Evolutionary conservation across 495 filamentous ascomycete species (phyloP).

Genomic region (Extremus antarcticus): DNA sequence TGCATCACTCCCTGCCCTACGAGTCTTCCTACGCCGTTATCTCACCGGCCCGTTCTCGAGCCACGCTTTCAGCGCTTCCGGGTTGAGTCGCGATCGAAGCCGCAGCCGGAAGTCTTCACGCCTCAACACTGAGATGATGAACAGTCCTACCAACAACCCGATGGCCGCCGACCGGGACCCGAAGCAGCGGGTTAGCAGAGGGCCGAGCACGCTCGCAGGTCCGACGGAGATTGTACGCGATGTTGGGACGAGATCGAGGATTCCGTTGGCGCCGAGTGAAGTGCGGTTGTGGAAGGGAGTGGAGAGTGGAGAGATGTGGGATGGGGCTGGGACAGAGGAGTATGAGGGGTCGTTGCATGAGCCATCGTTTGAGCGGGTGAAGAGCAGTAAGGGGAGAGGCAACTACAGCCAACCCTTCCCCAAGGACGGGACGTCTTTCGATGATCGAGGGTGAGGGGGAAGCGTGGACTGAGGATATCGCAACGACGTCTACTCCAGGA

Average conservation of each 20-base stretch:
- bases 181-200: neutral
- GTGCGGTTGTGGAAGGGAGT: neutral
- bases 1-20: conserved; percentile 6
- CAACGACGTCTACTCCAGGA: neutral
- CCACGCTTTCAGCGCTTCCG: neutral
- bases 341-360: neutral
- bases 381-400: neutral
- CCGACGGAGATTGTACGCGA: neutral
- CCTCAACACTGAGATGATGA: neutral
- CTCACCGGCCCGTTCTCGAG: neutral
- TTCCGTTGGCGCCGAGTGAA: neutral
- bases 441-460: neutral
- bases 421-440: neutral
- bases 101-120: neutral
- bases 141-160: neutral
- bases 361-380: neutral
- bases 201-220: neutral
- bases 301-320: neutral
- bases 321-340: neutral
- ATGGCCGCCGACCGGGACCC: neutral
- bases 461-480: too few species aligned
- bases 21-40: conserved; percentile 10
- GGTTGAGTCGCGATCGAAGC: too few species aligned
- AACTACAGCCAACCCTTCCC: neutral
- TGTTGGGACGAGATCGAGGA: neutral